Base-by-base conservation (phyloP, 352 stramenopile genomes). In the Pythium monospermum region DNA sequence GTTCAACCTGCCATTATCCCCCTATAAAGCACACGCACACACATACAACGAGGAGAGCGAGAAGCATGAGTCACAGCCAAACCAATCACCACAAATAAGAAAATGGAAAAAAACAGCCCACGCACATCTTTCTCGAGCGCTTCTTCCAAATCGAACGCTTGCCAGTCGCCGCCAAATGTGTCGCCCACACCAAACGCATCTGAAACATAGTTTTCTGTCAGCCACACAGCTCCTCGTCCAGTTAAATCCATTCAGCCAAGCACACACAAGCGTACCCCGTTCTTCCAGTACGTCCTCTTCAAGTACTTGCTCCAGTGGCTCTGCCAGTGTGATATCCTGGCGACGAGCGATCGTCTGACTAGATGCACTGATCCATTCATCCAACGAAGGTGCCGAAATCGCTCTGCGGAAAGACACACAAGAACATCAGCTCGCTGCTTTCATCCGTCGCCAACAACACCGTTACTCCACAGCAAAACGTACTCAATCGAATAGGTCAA, bases 401-500 rank as follows among this genome's bases (percentile, higher is more conserved):
- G 76, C 66, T 50, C 84, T 94, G 47, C 22, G 51, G 42, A 35
- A 49, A 46, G 11, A 48, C n/a, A 49, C n/a, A 27, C 6, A 58
- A 21, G 7, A 42, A 10, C 48, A 57, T 25, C 25, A 23, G 35
- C 11, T 16, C n/a, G n/a, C 16, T 32, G 19, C 11, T 12, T 36
- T 15, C 48, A 38, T 21, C 12, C 37, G 23, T 42, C 16, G 10
- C 16, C 41, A 35, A 49, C 26, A 57, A 35, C 13, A 53, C n/a
- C 16, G 26, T 36, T 26, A 15, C 35, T 21, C 44, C 10, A 12
- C 6, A 19, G n/a, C 3, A n/a, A 18, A 40, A 81, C 78, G 35
- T 70, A 94, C 83, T 94, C 71, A 43, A 94, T 82, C 15, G 80
- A 83, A 49, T 92, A 94, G 19, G 81, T 87, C 15, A 94, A 68